Conservation (phyloP, 352 stramenopile genomes). For the Pythium phragmitis region DNA sequence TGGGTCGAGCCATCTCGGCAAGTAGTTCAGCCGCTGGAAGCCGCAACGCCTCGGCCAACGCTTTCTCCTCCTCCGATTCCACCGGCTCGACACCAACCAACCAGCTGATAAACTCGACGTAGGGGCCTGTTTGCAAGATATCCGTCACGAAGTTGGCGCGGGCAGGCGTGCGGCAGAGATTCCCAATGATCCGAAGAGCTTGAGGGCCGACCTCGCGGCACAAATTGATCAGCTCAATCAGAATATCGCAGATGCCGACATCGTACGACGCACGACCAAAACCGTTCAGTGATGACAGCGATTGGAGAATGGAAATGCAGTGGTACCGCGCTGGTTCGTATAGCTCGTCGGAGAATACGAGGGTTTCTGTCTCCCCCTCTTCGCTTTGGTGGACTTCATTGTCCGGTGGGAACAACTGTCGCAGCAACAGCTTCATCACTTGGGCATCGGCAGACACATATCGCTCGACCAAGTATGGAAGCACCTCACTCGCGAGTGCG, state of each 20-base stretch:
- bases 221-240: slow-evolving; percentile 74
- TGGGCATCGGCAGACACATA: slow-evolving; percentile 51
- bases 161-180: slow-evolving; percentile 54
- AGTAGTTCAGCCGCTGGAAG: slow-evolving; percentile 65
- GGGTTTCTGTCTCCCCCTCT: slow-evolving; percentile 36
- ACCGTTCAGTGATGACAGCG: slow-evolving; percentile 50
- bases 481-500: slow-evolving; percentile 55
- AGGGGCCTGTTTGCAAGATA: slow-evolving; percentile 70
- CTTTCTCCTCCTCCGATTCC: slow-evolving; percentile 64
- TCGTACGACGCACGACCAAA: slow-evolving; percentile 54
- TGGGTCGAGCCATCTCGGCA: slow-evolving; percentile 52
- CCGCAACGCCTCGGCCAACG: slow-evolving; percentile 50
- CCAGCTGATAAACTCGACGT: slow-evolving; percentile 82
- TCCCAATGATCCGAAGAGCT: slow-evolving; percentile 59
- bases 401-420: slow-evolving; percentile 69
- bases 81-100: slow-evolving; percentile 61
- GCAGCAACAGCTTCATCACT: slow-evolving; percentile 73
- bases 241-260: slow-evolving; percentile 71
- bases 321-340: slow-evolving; percentile 65
- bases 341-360: slow-evolving; percentile 55
- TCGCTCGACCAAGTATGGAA: slow-evolving; percentile 54
- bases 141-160: slow-evolving; percentile 48
- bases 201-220: slow-evolving; percentile 54
- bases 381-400: slow-evolving; percentile 75
- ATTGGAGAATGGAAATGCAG: slow-evolving; percentile 54